Percentiles rank a stretch among this genome's conserved stretches.
phyloP scores from a whole-genome alignment of 148 eudicot genomes.

The Nyssa sinensis region DNA sequence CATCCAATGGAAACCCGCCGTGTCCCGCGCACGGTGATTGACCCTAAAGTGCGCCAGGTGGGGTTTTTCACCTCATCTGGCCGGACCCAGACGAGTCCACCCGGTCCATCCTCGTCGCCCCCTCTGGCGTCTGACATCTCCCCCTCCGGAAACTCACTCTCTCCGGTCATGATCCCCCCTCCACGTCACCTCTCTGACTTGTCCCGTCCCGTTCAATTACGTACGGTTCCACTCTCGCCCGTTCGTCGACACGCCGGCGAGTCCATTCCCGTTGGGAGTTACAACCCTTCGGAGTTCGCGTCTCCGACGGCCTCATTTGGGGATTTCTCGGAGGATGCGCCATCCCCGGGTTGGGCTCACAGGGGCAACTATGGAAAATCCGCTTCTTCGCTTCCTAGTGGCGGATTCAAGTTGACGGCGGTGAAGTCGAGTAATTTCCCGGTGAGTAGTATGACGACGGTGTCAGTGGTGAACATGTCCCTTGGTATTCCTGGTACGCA shows the following conservation, averaged over 20 bases:
- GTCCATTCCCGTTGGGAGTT: slow-evolving; percentile 60
- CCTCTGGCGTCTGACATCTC: slow-evolving; percentile 40
- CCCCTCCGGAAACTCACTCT: slow-evolving; percentile 54
- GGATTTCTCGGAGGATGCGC: slow-evolving; percentile 28
- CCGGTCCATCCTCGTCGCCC: slow-evolving; percentile 29
- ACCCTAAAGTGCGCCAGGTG: slow-evolving; percentile 86
- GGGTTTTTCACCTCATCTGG: slow-evolving; percentile 78
- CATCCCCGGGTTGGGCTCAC: slow-evolving; percentile 21
- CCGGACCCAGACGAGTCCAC: slow-evolving; percentile 50
- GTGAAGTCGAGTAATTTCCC: slow-evolving; percentile 30
- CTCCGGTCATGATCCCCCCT: slow-evolving; percentile 95
- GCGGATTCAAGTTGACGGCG: slow-evolving; percentile 51
- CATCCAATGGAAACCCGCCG: slow-evolving; percentile 73
- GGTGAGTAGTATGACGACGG: slow-evolving; percentile 47
- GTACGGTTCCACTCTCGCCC: slow-evolving; percentile 23
- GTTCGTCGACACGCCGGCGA: slow-evolving; percentile 28
- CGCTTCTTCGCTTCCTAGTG: slow-evolving; percentile 64
- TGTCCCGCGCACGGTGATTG: slow-evolving; percentile 66
- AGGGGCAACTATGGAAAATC: slow-evolving; percentile 42
- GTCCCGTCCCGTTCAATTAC: slow-evolving; percentile 23
- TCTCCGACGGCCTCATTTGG: slow-evolving; percentile 33
- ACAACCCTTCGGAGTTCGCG: slow-evolving; percentile 54
- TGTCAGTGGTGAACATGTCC: slow-evolving; percentile 44
- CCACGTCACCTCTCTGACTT: slow-evolving; percentile 64
- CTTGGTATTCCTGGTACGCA: slow-evolving; percentile 42